These are phyloP conservation scores for Saxophila tyrrhenica DNA, from an alignment of 495 filamentous ascomycete genomes.

Conservation along the genomic window DNA sequence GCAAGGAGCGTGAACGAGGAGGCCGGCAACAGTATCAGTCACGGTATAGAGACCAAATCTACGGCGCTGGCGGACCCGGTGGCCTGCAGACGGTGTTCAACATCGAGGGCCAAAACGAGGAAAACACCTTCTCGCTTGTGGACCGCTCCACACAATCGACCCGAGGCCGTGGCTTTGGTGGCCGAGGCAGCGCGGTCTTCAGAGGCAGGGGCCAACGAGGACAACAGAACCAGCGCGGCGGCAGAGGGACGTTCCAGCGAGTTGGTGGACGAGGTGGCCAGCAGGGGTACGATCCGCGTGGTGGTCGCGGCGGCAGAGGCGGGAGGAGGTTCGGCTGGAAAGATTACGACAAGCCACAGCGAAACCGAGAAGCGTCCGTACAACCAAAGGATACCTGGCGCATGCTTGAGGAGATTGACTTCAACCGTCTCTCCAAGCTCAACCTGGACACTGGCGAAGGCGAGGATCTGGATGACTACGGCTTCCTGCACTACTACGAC, in stretches of 20 bases:
- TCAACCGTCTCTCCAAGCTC: slow-evolving; percentile 84
- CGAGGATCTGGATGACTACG: slow-evolving; percentile 88
- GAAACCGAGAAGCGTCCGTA: slow-evolving; percentile 89
- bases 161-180: slow-evolving; percentile 56
- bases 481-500: slow-evolving; percentile 97
- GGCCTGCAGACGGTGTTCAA: slow-evolving; percentile 78
- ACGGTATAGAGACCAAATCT: slow-evolving; percentile 92
- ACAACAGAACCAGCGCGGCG: slow-evolving; percentile 41
- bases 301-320: slow-evolving; percentile 51
- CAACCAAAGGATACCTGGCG: slow-evolving; percentile 90
- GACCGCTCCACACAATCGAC: slow-evolving; percentile 50
- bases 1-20: slow-evolving; percentile 64
- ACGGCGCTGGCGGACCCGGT: slow-evolving; percentile 40
- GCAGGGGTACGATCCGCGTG: slow-evolving; percentile 48
- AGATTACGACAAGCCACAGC: slow-evolving; percentile 95
- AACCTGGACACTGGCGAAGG: slow-evolving; percentile 90
- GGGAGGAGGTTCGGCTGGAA: slow-evolving; percentile 95
- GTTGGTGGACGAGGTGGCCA: slow-evolving; percentile 51
- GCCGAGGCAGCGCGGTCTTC: slow-evolving; percentile 77
- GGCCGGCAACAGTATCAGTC: slow-evolving; percentile 80
- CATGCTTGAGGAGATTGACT: slow-evolving; percentile 96
- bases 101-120: slow-evolving; percentile 83
- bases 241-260: slow-evolving; percentile 37
- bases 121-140: slow-evolving; percentile 94
- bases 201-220: slow-evolving; percentile 58